A percentile compares a stretch with the other conserved stretches of the same genome.
Conservation (phyloP, 2,329 filamentous ascomycete genomes). For the Aureobasidium sp. region DNA sequence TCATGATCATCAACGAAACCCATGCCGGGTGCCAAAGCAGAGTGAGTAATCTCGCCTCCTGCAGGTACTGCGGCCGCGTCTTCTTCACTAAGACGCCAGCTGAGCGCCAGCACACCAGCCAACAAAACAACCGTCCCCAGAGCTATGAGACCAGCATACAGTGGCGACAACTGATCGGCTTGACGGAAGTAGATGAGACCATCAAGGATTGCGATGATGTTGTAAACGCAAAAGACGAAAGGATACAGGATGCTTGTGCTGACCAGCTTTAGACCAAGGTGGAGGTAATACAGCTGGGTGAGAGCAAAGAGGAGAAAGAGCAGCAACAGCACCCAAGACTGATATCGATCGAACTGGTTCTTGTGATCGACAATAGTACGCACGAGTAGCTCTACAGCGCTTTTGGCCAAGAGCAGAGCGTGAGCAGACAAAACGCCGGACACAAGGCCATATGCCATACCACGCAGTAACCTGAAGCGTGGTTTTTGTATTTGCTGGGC, state of each 20-base stretch:
- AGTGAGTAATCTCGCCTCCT: conserved; percentile 45
- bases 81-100: conserved; percentile 83
- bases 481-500: conserved; percentile 28
- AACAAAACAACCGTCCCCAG: conserved; percentile 81
- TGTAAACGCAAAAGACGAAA: conserved; percentile 97
- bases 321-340: conserved; percentile 85
- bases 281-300: conserved; percentile 89
- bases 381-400: conserved; percentile 88
- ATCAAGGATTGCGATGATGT: conserved; percentile 96
- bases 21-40: conserved; percentile 70
- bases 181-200: conserved; percentile 96
- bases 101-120: conserved; percentile 79
- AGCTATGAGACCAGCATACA: conserved; percentile 74
- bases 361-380: conserved; percentile 73
- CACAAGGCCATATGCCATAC: conserved; percentile 80
- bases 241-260: conserved; percentile 95
- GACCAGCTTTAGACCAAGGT: conserved; percentile 85
- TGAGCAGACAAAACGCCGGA: conserved; percentile 89
- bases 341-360: conserved; percentile 93
- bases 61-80: conserved; percentile 41
- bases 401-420: conserved; percentile 87
- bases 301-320: conserved; percentile 74
- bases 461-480: conserved; percentile 57
- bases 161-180: conserved; percentile 64
- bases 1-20: conserved; percentile 66